phyloP scores from a whole-genome alignment of 2,329 filamentous ascomycete species.

The Aspergillus pseudoviridinutans region DNA sequence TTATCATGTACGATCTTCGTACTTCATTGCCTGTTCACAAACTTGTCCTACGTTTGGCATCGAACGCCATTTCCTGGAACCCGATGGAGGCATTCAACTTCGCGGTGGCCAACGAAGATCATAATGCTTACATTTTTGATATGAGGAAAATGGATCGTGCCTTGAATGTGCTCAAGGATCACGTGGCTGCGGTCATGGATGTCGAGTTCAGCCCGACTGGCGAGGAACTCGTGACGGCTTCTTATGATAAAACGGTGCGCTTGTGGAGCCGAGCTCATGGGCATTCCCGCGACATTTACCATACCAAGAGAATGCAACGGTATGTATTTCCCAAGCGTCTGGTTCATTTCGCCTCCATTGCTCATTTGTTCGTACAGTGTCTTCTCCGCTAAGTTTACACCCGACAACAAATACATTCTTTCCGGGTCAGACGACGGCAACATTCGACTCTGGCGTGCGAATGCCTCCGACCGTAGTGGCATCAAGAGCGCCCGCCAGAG shows the following conservation, averaged over 20 bases:
- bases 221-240: conserved; percentile 85
- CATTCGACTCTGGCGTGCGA: conserved; percentile 80
- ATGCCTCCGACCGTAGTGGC: conserved; percentile 77
- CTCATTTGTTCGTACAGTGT: conserved; percentile 51
- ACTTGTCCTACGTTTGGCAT: conserved; percentile 74
- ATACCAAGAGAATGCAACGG: conserved; percentile 94
- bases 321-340: conserved; percentile 19
- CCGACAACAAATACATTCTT: conserved; percentile 84
- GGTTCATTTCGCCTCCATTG: conserved; percentile 1
- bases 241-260: conserved; percentile 82
- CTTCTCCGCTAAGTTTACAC: conserved; percentile 78
- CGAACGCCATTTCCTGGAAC: conserved; percentile 85
- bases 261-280: conserved; percentile 78
- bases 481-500: conserved; percentile 81
- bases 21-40: conserved; percentile 80
- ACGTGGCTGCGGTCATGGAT: conserved; percentile 91
- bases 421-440: conserved; percentile 94
- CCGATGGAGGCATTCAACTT: conserved; percentile 97
- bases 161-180: conserved; percentile 83
- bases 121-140: conserved; percentile 90
- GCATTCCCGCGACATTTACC: conserved; percentile 88
- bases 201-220: conserved; percentile 94
- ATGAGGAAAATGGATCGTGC: conserved; percentile 86
- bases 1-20: conserved; percentile 89
- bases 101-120: conserved; percentile 88